phyloP scores from a whole-genome alignment of 495 filamentous ascomycete genomes.

The Cladorrhinum samala region DNA sequence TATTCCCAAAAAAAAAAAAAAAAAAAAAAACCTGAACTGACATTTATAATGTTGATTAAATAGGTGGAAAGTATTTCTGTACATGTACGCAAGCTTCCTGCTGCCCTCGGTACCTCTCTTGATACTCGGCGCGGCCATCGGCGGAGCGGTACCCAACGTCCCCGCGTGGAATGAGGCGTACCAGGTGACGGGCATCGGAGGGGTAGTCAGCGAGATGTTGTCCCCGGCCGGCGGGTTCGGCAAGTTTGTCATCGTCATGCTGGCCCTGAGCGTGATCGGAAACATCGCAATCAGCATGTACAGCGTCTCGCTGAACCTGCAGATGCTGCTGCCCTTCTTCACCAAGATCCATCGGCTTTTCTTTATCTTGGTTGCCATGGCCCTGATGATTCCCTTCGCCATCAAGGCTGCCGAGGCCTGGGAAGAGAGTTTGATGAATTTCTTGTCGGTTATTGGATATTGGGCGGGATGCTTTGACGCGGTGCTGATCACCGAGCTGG shows the following conservation, averaged over 20 bases:
- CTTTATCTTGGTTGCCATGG: slow-evolving; percentile 39
- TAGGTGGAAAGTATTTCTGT: slow-evolving; percentile 32
- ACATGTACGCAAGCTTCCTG: slow-evolving; percentile 39
- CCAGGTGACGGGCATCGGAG: slow-evolving; percentile 37
- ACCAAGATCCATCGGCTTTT: slow-evolving; percentile 39
- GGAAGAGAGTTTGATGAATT: slow-evolving; percentile 44
- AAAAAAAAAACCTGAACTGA: too few relatives aligned
- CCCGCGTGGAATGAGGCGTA: slow-evolving; percentile 37
- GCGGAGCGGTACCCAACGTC: slow-evolving; percentile 35
- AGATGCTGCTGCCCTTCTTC: slow-evolving; percentile 43
- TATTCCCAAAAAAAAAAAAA: too few relatives aligned
- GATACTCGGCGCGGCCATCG: slow-evolving; percentile 48
- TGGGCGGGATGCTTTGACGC: slow-evolving; percentile 48
- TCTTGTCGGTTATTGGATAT: slow-evolving; percentile 48
- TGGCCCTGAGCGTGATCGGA: slow-evolving; percentile 44
- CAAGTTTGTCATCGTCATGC: slow-evolving; percentile 44
- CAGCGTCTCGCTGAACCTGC: slow-evolving; percentile 45
- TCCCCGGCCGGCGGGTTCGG: slow-evolving; percentile 45
- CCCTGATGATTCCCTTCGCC: slow-evolving; percentile 44
- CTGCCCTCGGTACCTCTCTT: slow-evolving; percentile 45
- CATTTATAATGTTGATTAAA: too few relatives aligned
- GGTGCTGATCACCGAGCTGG: slow-evolving; percentile 40
- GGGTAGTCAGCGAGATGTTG: slow-evolving; percentile 46
- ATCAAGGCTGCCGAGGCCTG: slow-evolving; percentile 43
- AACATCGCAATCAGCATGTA: slow-evolving; percentile 43